A percentile compares a stretch with the other conserved stretches of the same genome.
These are phyloP conservation scores for Ambrosia hybrid DNA, from an alignment of 140 eudicot genomes.

Conservation along the genomic window DNA sequence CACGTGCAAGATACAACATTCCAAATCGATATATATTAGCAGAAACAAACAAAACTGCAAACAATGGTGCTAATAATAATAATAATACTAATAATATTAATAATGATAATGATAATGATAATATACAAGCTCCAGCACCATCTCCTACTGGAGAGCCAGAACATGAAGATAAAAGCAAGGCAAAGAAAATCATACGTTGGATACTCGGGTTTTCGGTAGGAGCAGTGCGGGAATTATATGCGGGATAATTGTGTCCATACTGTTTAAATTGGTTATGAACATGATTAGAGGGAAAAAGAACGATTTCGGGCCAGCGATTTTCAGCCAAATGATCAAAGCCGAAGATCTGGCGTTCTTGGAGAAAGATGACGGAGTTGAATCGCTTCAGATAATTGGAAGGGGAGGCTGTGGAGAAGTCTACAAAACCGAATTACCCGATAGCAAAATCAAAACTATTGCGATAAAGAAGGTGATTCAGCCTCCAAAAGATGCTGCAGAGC, in stretches of 20 bases:
- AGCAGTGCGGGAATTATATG: not conserved
- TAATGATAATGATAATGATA: not conserved
- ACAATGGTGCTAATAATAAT: too few relatives aligned
- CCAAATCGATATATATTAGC: not conserved
- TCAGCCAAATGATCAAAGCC: not conserved
- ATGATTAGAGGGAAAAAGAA: not conserved
- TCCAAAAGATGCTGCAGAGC: conserved; percentile 8
- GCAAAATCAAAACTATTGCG: not conserved
- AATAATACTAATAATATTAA: too few relatives aligned
- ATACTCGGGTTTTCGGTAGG: not conserved
- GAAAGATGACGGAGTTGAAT: not conserved
- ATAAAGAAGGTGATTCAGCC: conserved; percentile 2
- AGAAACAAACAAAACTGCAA: not conserved
- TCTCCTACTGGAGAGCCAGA: not conserved
- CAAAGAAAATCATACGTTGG: conserved; percentile 9
- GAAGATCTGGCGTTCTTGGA: conserved; percentile 4
- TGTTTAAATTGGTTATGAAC: not conserved
- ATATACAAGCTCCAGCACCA: not conserved
- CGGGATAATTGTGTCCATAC: not conserved
- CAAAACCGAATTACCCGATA: not conserved
- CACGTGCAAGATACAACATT: not conserved
- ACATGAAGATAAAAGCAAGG: not conserved
- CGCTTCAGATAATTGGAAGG: not conserved
- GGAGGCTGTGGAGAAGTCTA: conserved; percentile 8
- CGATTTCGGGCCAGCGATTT: not conserved